phyloP scores from a whole-genome alignment of 805 yeast genomes.

The Schizosaccharomyces cryophilus region DNA sequence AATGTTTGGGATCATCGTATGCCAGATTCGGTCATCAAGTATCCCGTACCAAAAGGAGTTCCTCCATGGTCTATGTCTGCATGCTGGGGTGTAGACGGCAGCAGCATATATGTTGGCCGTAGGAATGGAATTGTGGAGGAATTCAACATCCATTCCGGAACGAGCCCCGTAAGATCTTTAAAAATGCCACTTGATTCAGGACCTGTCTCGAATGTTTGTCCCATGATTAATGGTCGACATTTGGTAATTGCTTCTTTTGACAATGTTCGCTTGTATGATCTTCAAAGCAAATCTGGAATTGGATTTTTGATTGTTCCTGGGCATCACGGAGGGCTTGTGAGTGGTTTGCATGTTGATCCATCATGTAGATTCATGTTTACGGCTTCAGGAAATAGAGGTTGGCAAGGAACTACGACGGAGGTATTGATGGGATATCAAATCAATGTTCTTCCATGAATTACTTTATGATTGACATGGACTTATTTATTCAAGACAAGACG shows the following conservation, averaged over 20 bases:
- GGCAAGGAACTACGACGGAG: slow-evolving; percentile 69
- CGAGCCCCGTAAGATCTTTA: slow-evolving; percentile 31
- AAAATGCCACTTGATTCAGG: slow-evolving; percentile 75
- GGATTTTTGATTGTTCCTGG: slow-evolving; percentile 89
- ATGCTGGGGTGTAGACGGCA: slow-evolving; percentile 71
- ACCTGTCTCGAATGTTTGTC: slow-evolving; percentile 55
- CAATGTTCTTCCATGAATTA: neutral
- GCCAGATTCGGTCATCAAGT: slow-evolving; percentile 19
- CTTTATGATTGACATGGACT: too few species aligned
- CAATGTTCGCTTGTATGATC: slow-evolving; percentile 67
- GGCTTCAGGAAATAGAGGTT: slow-evolving; percentile 85
- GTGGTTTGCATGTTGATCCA: slow-evolving; percentile 59
- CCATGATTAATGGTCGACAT: slow-evolving; percentile 62
- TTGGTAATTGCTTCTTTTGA: slow-evolving; percentile 74
- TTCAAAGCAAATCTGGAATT: slow-evolving; percentile 17
- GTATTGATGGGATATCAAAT: slow-evolving; percentile 65
- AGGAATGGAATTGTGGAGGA: slow-evolving; percentile 32
- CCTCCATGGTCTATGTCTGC: slow-evolving; percentile 89
- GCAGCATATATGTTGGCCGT: slow-evolving; percentile 57
- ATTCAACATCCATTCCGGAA: slow-evolving; percentile 14
- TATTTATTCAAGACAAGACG: too few species aligned
- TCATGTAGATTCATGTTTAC: slow-evolving; percentile 71
- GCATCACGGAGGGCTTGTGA: slow-evolving; percentile 77
- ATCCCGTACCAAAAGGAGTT: slow-evolving; percentile 32
- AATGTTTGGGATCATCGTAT: slow-evolving; percentile 62